Base-by-base conservation (phyloP, 768 basidiomycete genomes). In the Lyophyllum decastes region DNA sequence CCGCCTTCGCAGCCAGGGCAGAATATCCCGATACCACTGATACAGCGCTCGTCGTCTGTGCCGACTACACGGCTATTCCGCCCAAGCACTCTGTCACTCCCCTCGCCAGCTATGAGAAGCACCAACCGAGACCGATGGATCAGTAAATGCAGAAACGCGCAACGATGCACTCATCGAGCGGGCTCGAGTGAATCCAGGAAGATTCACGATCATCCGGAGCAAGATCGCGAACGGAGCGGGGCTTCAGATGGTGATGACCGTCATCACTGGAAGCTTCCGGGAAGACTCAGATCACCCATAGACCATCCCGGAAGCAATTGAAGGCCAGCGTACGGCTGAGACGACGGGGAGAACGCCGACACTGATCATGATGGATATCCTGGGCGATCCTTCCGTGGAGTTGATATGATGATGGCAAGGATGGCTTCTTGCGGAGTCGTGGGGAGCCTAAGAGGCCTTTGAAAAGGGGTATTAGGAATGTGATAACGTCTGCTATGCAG, bases 81-180 rank as follows among this genome's bases (percentile, higher is more conserved):
- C n/a, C n/a, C n/a, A n/a, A n/a, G n/a, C n/a, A n/a, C n/a, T n/a
- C n/a, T n/a, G n/a, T n/a, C n/a, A n/a, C n/a, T n/a, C n/a, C n/a
- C n/a, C n/a, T n/a, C n/a, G n/a, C n/a, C n/a, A n/a, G n/a, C n/a
- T n/a, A n/a, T n/a, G n/a, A n/a, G n/a, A n/a, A n/a, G n/a, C n/a
- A n/a, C n/a, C n/a, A n/a, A n/a, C n/a, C n/a, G n/a, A n/a, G n/a
- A n/a, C n/a, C n/a, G n/a, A n/a, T n/a, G n/a, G n/a, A n/a, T n/a
- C n/a, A n/a, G n/a, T n/a, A n/a, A n/a, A n/a, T n/a, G n/a, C n/a
- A n/a, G n/a, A n/a, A n/a, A n/a, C n/a, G n/a, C n/a, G n/a, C n/a
- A n/a, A n/a, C n/a, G n/a, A n/a, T n/a, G n/a, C 69, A 21, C 58
- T 76, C 2, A 57, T 78, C 52, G 72, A 77, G 56, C 68, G 72